Evolutionary conservation across 768 basidiomycete genomes (phyloP), one percentile per base, ranked within the genome.

Genomic region (Psilocybe tampanensis): DNA sequence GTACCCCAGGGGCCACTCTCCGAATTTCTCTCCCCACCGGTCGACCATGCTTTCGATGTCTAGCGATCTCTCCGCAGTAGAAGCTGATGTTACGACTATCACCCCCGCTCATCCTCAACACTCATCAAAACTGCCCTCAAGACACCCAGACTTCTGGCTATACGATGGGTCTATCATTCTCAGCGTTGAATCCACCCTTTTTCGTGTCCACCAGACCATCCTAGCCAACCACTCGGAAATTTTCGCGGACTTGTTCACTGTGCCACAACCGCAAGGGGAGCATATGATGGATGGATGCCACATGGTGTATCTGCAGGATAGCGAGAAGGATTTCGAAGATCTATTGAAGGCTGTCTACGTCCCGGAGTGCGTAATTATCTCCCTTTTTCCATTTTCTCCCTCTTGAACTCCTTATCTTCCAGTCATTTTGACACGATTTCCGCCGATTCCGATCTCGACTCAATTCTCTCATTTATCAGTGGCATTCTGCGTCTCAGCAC

Each of bases 401-500:
- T 24, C 9, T 6, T 26, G 47, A 11, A 24, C 13, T 12, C 15
- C n/a, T 18, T n/a, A 18, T 58, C 29, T 13, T 15, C 3, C 55
- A 76, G 78, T 43, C 68, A 77, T 63, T 69, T 81, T 63, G 71
- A 76, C 62, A 60, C 67, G 59, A 62, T 76, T 15, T 58, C 76
- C 0, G 54, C 65, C 0, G 61, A 68, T 2, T 70, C 76, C 15
- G 76, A 77, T 44, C 72, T 81, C 41, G 75, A 78, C 23, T 71
- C 78, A 11, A 72, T 85, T 36, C 76, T 81, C 24, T 60, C 63
- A 7, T 79, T 79, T 56, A 68, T 83, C 17, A 69, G 78, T 1
- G 84, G 83, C 9, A 82, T 86, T 52, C 73, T 88, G 1, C 81
- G 83, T n/a, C 71, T 88, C n/a, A 74, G 81, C 60, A 85, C 83